phyloP scores from a whole-genome alignment of 1,284 basidiomycete genomes.

The Pseudozyma sp. region DNA sequence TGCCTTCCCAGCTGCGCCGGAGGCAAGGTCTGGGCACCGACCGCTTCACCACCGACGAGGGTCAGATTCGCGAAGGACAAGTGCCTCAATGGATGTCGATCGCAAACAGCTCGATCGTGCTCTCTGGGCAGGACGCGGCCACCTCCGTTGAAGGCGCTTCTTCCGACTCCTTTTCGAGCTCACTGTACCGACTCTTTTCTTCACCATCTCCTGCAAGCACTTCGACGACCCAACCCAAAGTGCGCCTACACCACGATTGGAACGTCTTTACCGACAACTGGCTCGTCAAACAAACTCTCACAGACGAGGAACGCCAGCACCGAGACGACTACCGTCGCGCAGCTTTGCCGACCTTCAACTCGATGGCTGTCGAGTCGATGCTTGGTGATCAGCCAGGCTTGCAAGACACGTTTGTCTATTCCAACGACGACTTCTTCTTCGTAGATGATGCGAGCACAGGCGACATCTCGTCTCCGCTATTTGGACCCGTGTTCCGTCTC shows the following conservation, averaged over 20 bases:
- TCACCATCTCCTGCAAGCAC: background rate
- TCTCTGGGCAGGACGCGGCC: constrained; percentile 31
- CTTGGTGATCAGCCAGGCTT: constrained; percentile 44
- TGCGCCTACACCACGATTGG: constrained; percentile 60
- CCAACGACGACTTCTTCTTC: constrained; percentile 62
- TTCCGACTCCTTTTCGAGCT: constrained; percentile 5
- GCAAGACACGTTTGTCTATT: constrained; percentile 43
- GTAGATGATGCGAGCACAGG: constrained; percentile 17
- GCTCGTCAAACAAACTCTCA: constrained; percentile 20
- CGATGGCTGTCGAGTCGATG: constrained; percentile 55
- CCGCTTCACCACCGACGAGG: constrained; percentile 41
- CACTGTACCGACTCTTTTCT: constrained; percentile 5
- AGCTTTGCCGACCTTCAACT: constrained; percentile 58
- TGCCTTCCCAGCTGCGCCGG: constrained; percentile 40
- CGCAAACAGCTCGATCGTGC: constrained; percentile 10
- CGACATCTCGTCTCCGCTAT: constrained; percentile 50
- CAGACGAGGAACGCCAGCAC: constrained; percentile 4
- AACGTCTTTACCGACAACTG: constrained; percentile 42
- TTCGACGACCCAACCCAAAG: background rate
- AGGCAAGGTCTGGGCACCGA: constrained; percentile 39
- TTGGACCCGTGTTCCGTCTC: constrained; percentile 53
- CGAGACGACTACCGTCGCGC: constrained; percentile 35
- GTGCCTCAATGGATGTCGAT: constrained; percentile 48
- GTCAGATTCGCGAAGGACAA: constrained; percentile 51
- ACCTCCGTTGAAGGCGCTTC: background rate